These are phyloP conservation scores for Heterobasidion parviporum DNA, from an alignment of 1,284 basidiomycete genomes.

Conservation along the genomic window DNA sequence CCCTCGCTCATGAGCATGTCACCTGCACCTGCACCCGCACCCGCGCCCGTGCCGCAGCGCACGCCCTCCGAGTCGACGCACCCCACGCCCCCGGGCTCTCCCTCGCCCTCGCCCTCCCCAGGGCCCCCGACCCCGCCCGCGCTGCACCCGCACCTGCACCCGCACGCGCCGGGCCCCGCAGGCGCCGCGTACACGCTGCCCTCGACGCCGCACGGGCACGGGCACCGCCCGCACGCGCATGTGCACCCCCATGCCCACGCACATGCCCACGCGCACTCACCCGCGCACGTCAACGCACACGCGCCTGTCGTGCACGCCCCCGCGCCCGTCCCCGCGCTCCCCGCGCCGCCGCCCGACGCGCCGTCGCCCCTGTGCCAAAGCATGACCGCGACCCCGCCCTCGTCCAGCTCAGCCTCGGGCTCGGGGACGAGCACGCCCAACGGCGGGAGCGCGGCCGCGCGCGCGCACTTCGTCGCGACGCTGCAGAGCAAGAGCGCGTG, in stretches of 20 bases:
- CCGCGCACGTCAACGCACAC: conserved; percentile 11
- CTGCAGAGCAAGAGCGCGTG: conserved; percentile 41
- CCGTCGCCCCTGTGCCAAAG: not conserved
- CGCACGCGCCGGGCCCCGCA: conserved; percentile 3
- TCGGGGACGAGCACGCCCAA: not conserved
- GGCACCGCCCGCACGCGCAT: conserved; percentile 3
- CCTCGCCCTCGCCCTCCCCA: no score
- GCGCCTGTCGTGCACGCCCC: conserved; percentile 10
- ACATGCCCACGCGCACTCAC: conserved; percentile 10
- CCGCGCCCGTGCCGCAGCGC: not conserved
- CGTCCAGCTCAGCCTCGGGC: no score
- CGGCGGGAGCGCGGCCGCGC: conserved; percentile 15
- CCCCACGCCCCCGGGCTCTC: not conserved
- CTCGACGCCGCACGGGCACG: conserved; percentile 1
- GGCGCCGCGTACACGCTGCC: conserved; percentile 1
- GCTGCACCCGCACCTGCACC: not conserved
- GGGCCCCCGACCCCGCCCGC: conserved; percentile 2
- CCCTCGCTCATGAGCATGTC: no score
- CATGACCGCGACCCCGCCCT: not conserved
- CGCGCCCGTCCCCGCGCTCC: conserved; percentile 4
- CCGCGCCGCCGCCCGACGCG: not conserved
- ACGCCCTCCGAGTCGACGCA: no score
- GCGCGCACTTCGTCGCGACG: conserved; percentile 35
- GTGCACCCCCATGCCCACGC: conserved; percentile 9
- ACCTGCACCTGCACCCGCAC: not conserved